Base-by-base conservation (phyloP, 176 grass and related monocot species). In the Zea luxurians region DNA sequence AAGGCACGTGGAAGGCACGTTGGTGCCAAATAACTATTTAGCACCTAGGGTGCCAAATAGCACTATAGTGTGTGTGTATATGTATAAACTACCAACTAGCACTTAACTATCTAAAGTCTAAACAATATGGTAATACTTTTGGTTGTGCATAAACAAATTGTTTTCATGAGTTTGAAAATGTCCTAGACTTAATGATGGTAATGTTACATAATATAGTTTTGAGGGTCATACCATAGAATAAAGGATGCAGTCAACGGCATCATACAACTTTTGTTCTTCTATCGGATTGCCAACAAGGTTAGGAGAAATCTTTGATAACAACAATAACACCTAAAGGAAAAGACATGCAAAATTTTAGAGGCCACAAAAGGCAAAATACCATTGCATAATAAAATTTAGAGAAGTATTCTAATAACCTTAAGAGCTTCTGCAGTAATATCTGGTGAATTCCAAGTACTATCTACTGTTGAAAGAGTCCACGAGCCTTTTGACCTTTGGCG, bases 221-320 rank as follows among this genome's bases (percentile, higher is more conserved):
- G 4, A 67, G 7, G 1, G 7, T 11, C 37, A 59, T 83, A 83
- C 81, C 81, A 76, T 76, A 21, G 64, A 45, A 42, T 71, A 83
- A 70, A 84, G 82, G 9, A 84, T 47, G 11, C 74, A 54, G 27
- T 84, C 75, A 21, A 84, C 35, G 7, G 73, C 82, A 77, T 84
- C 82, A 63, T 84, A 84, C 17, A 84, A 11, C 21, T 21, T 69
- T 41, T 58, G 46, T 76, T 38, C 64, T 48, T 69, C 20, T 37
- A 77, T 15, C 7, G 73, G 64, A 61, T 84, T 35, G 18, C 48
- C 62, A 16, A 77, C 52, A 35, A 61, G 46, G 37, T 70, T 7
- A 2, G 82, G 72, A 84, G 82, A 84, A 41, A 77, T 84, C 82
- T 77, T 84, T 5, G 64, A 84, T 38, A 84, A 62, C 40, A 84